These are phyloP conservation scores for Lasiodiplodia theobromae DNA, from an alignment of 2,329 filamentous ascomycete genomes.

Conservation along the genomic window DNA sequence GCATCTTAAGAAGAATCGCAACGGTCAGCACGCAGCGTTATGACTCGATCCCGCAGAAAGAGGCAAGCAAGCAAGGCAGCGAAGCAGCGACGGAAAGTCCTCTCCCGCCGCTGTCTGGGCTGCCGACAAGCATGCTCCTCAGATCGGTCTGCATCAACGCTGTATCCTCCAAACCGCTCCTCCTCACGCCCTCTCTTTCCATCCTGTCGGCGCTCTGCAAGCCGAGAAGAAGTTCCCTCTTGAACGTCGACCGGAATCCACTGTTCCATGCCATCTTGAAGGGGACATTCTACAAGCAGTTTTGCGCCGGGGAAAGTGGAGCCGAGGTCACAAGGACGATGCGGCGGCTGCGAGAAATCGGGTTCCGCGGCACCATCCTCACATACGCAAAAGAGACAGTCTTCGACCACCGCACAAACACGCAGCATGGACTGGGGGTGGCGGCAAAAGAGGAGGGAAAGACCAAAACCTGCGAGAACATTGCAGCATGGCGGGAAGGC, in stretches of 20 bases:
- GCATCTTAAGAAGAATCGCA: background rate
- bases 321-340: slow-evolving; percentile 69
- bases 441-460: background rate
- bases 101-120: background rate
- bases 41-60: background rate
- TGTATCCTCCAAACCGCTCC: slow-evolving; percentile 10
- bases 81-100: background rate
- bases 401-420: slow-evolving; percentile 43
- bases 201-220: slow-evolving; percentile 19
- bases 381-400: slow-evolving; percentile 75
- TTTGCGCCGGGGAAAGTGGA: slow-evolving; percentile 81
- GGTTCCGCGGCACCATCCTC: slow-evolving; percentile 83
- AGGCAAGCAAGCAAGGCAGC: background rate
- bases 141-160: slow-evolving; percentile 21
- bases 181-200: slow-evolving; percentile 4
- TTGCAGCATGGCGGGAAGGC: slow-evolving; percentile 53
- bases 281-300: slow-evolving; percentile 86
- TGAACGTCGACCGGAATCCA: slow-evolving; percentile 43
- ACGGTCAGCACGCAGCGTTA: background rate
- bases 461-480: background rate
- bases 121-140: slow-evolving; percentile 19
- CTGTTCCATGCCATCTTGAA: slow-evolving; percentile 76
- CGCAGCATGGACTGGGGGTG: background rate
- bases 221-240: background rate
- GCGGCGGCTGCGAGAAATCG: slow-evolving; percentile 70